Conservation (phyloP, 2,329 filamentous ascomycete genomes). For the Seiridium cupressi region DNA sequence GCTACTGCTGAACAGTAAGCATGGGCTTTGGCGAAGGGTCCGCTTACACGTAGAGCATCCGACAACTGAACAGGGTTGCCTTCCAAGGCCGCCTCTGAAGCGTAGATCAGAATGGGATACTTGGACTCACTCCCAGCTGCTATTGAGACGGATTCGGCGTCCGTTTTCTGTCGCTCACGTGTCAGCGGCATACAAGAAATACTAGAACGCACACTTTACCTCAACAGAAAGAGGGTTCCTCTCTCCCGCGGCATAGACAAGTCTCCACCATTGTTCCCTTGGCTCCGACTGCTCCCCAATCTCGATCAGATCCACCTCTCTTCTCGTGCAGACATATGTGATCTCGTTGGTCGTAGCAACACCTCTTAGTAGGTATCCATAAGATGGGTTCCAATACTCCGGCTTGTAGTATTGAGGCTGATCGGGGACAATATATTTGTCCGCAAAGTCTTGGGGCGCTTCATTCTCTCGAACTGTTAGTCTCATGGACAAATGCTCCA, state of each 20-base stretch:
- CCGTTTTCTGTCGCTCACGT: slow-evolving; percentile 39
- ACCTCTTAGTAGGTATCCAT: slow-evolving; percentile 50
- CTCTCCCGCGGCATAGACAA: slow-evolving; percentile 39
- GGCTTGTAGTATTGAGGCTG: slow-evolving; percentile 22
- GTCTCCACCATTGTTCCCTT: slow-evolving; percentile 56
- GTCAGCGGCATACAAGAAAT: background rate
- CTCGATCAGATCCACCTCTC: slow-evolving; percentile 40
- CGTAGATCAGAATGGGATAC: slow-evolving; percentile 50
- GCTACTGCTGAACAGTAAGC: background rate
- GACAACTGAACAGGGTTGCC: slow-evolving; percentile 34
- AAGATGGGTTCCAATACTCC: slow-evolving; percentile 35
- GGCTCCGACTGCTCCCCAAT: slow-evolving; percentile 29
- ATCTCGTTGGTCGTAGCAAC: slow-evolving; percentile 45
- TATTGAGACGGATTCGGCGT: slow-evolving; percentile 41
- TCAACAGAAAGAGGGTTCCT: slow-evolving; percentile 44
- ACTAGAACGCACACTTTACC: slow-evolving; percentile 31
- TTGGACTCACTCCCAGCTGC: slow-evolving; percentile 48
- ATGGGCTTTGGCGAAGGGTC: background rate
- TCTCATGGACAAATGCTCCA: slow-evolving; percentile 23
- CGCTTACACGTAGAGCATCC: slow-evolving; percentile 32
- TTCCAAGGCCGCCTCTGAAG: slow-evolving; percentile 47
- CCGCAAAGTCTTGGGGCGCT: slow-evolving; percentile 19
- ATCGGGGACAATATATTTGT: slow-evolving; percentile 22
- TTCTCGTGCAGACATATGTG: slow-evolving; percentile 48
- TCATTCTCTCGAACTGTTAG: slow-evolving; percentile 30